A percentile compares a stretch with the other conserved stretches of the same genome.
These are phyloP conservation scores for Aspergillus arachidicola DNA, from an alignment of 2,329 filamentous ascomycete species.

Conservation along the genomic window DNA sequence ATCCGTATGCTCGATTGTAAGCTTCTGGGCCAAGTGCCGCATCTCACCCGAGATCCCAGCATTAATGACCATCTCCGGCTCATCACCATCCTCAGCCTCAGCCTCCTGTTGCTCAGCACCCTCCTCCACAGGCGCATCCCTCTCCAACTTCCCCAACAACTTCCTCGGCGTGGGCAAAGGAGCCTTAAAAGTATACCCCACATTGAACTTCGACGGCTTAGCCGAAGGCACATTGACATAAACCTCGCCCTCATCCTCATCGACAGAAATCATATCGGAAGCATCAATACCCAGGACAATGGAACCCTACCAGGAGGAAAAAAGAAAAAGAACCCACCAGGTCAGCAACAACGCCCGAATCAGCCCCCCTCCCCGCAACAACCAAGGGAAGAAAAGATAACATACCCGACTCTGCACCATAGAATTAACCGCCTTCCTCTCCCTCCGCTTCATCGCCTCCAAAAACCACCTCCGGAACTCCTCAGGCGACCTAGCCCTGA, in stretches of 20 bases:
- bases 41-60: conserved; percentile 37
- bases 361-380: background rate
- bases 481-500: conserved; percentile 39
- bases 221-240: conserved; percentile 32
- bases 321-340: conserved; percentile 13
- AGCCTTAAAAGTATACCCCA: conserved; percentile 38
- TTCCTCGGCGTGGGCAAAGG: conserved; percentile 34
- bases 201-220: conserved; percentile 27
- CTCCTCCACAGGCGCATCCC: conserved; percentile 20
- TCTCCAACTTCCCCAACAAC: conserved; percentile 21
- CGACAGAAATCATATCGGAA: conserved; percentile 33
- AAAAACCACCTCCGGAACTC: conserved; percentile 47
- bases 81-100: conserved; percentile 11
- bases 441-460: conserved; percentile 42
- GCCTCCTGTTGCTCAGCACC: conserved; percentile 7
- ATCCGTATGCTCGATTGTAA: conserved; percentile 29
- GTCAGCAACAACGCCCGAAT: background rate
- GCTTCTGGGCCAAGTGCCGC: conserved; percentile 23
- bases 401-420: conserved; percentile 42
- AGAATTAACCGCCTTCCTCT: conserved; percentile 39
- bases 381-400: conserved; percentile 4
- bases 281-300: conserved; percentile 41
- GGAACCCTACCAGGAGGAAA: conserved; percentile 25
- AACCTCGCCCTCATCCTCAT: conserved; percentile 31
- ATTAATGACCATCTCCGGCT: conserved; percentile 33